Conservation (phyloP, 2,329 filamentous ascomycete genomes). For the Cercospora berteroae region DNA sequence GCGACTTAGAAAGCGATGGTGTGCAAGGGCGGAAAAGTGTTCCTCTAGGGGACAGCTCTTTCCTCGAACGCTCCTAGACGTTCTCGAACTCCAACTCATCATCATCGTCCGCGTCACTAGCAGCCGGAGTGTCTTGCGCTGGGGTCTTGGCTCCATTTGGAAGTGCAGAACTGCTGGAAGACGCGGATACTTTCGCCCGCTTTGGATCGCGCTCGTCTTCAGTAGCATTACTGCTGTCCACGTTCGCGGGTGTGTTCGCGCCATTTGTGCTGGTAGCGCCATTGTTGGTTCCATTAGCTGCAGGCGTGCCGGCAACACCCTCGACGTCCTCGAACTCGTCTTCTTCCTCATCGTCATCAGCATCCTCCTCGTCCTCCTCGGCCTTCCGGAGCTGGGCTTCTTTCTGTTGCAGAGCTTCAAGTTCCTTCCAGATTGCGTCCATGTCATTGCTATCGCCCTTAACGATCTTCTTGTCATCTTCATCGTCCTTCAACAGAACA, state of each 20-base stretch:
- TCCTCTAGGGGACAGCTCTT: background rate
- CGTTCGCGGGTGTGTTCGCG: slow-evolving; percentile 26
- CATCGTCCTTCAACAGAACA: slow-evolving; percentile 43
- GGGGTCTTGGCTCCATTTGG: slow-evolving; percentile 27
- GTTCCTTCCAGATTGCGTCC: slow-evolving; percentile 65
- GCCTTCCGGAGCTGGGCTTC: slow-evolving; percentile 46
- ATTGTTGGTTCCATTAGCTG: slow-evolving; percentile 21
- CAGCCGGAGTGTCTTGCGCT: slow-evolving; percentile 39
- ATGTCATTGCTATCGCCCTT: slow-evolving; percentile 55
- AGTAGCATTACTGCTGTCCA: slow-evolving; percentile 36
- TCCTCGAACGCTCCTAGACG: slow-evolving; percentile 28
- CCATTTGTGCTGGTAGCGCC: slow-evolving; percentile 32
- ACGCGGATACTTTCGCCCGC: slow-evolving; percentile 59
- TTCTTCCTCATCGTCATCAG: slow-evolving; percentile 50
- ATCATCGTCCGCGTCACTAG: slow-evolving; percentile 43
- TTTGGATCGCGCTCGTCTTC: slow-evolving; percentile 55
- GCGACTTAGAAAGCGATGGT: background rate
- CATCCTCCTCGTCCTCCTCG: slow-evolving; percentile 53
- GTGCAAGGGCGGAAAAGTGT: background rate
- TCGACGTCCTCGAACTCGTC: slow-evolving; percentile 57
- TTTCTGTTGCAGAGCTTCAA: slow-evolving; percentile 60
- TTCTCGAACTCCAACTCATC: slow-evolving; percentile 52
- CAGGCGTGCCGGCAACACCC: slow-evolving; percentile 33
- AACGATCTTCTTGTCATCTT: slow-evolving; percentile 38
- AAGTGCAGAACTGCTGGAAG: slow-evolving; percentile 32